A percentile compares a stretch with the other conserved stretches of the same genome.
These are phyloP conservation scores for Flagelloscypha sp. DNA, from an alignment of 768 basidiomycete species.

Conservation along the genomic window DNA sequence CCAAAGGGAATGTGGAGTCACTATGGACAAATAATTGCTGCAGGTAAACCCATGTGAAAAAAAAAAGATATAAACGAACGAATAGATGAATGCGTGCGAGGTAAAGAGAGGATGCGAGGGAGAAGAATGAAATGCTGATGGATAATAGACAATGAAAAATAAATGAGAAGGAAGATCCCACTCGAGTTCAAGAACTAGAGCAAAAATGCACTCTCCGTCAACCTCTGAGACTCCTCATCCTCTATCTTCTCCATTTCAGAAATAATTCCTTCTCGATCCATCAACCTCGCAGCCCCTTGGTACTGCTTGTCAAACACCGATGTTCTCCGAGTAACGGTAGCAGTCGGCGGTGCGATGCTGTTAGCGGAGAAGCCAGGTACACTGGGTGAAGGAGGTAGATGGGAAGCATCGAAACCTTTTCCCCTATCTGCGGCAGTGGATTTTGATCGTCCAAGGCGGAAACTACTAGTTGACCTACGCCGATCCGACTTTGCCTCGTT, in stretches of 20 bases:
- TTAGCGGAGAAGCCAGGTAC: conserved; percentile 12
- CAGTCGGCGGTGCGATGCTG: conserved; percentile 1
- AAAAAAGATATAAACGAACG: not conserved
- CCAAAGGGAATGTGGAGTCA: too few species aligned
- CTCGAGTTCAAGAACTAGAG: conserved; percentile 16
- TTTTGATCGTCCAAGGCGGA: conserved; percentile 14
- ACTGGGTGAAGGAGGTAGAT: conserved; percentile 32
- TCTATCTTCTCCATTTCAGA: conserved; percentile 44
- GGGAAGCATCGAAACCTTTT: conserved; percentile 21
- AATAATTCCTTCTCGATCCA: conserved; percentile 46
- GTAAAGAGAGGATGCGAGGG: conserved; percentile 9
- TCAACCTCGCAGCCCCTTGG: conserved; percentile 43
- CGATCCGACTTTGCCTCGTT: too few species aligned
- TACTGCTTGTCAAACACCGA: conserved; percentile 13
- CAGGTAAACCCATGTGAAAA: too few species aligned
- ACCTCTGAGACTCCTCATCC: conserved; percentile 60
- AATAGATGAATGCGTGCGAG: conserved; percentile 2
- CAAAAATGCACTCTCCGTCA: conserved; percentile 69
- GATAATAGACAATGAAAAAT: not conserved
- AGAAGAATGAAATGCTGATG: conserved; percentile 5
- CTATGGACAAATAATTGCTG: too few species aligned
- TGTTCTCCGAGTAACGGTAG: conserved; percentile 2
- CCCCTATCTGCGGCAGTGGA: conserved; percentile 14
- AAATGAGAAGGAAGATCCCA: not conserved
- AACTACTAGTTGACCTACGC: too few species aligned